A percentile compares a stretch with the other conserved stretches of the same genome.
Conservation (phyloP, 345 rosid species). For the Leavenworthia alabamica region DNA sequence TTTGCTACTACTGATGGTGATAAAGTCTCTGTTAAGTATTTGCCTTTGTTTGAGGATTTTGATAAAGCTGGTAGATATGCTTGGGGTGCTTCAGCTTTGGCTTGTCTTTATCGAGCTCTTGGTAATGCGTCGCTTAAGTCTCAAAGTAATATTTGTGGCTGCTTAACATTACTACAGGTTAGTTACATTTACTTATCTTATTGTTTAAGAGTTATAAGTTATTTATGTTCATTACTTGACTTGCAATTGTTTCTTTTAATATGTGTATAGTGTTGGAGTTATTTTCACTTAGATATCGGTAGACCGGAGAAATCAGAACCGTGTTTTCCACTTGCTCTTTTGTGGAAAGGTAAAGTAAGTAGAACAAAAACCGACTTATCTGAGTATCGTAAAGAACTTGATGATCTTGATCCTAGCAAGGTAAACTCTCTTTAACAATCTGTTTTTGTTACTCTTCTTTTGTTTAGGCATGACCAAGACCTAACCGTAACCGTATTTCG, state of each 20-base stretch:
- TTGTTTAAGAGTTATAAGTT: no score
- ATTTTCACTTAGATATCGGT: slow-evolving; percentile 59
- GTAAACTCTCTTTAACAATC: no score
- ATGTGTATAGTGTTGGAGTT: slow-evolving; percentile 66
- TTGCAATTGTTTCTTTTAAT: no score
- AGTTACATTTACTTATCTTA: no score
- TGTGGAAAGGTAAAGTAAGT: slow-evolving; percentile 73
- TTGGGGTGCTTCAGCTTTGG: slow-evolving; percentile 73
- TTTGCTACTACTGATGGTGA: slow-evolving; percentile 77
- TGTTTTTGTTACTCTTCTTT: background rate
- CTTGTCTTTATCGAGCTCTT: slow-evolving; percentile 41
- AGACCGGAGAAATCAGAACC: slow-evolving; percentile 50
- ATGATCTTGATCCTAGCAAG: slow-evolving; percentile 50
- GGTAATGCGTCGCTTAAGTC: slow-evolving; percentile 71
- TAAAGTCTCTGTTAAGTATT: slow-evolving; percentile 77
- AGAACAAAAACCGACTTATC: slow-evolving; percentile 53
- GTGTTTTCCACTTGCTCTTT: slow-evolving; percentile 51
- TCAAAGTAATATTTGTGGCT: slow-evolving; percentile 70
- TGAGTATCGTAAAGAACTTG: slow-evolving; percentile 60
- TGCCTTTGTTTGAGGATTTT: slow-evolving; percentile 61
- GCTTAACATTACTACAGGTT: slow-evolving; percentile 74
- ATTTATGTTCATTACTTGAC: no score
- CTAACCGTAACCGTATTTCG: no score
- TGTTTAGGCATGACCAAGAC: no score
- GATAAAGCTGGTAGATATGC: slow-evolving; percentile 64